Evolutionary conservation across 805 yeast species (phyloP).

Genomic region (Starmerella scarabaei): DNA sequence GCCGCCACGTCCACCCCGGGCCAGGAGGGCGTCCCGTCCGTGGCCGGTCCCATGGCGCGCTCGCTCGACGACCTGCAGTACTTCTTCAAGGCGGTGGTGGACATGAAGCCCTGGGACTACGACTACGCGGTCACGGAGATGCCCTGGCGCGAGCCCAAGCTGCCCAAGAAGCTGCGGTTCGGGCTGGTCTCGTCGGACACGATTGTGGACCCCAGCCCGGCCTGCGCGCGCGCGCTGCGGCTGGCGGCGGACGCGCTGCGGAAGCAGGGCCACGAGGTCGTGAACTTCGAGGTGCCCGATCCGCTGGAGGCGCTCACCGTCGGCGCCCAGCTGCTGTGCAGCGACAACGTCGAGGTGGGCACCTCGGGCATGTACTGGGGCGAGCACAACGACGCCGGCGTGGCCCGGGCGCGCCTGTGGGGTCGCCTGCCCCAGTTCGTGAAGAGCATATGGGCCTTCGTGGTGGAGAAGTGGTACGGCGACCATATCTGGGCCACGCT

Average conservation of each 20-base stretch:
- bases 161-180: slow-evolving; percentile 32
- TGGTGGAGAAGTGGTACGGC: slow-evolving; percentile 23
- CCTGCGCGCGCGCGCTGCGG: slow-evolving; percentile 32
- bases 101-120: slow-evolving; percentile 17
- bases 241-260: slow-evolving; percentile 30
- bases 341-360: slow-evolving; percentile 28
- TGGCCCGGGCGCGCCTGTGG: slow-evolving; percentile 25
- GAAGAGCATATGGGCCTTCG: slow-evolving; percentile 29
- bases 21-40: slow-evolving; percentile 27
- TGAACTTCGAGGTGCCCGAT: slow-evolving; percentile 37
- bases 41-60: slow-evolving; percentile 27
- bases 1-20: slow-evolving; percentile 32
- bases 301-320: slow-evolving; percentile 48
- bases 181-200: slow-evolving; percentile 40
- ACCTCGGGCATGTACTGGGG: slow-evolving; percentile 23
- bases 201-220: slow-evolving; percentile 40
- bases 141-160: slow-evolving; percentile 37
- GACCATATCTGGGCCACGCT: slow-evolving; percentile 31
- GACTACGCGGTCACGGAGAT: slow-evolving; percentile 39
- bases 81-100: slow-evolving; percentile 33
- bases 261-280: slow-evolving; percentile 36
- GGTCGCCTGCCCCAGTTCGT: slow-evolving; percentile 28
- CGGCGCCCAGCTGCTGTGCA: slow-evolving; percentile 32
- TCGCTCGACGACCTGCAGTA: slow-evolving; percentile 38
- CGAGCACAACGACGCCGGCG: slow-evolving; percentile 30